A percentile compares a stretch with the other conserved stretches of the same genome.
These are phyloP conservation scores for Magnolia officinalis DNA, from an alignment of 164 flowering plant genomes.

Conservation along the genomic window DNA sequence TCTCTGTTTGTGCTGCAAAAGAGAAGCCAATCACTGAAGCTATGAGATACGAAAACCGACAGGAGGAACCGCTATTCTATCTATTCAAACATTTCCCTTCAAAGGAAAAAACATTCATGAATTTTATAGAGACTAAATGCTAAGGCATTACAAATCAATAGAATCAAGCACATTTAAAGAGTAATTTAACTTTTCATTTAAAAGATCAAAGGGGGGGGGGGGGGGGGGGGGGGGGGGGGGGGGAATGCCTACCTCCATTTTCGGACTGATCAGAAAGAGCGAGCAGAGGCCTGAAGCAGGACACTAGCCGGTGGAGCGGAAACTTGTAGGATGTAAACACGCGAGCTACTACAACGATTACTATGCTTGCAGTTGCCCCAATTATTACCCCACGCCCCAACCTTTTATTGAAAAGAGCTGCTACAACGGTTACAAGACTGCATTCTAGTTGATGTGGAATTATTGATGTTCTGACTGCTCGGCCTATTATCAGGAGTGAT, in stretches of 20 bases:
- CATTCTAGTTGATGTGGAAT: slow-evolving; percentile 35
- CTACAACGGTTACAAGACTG: no score
- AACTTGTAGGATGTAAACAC: slow-evolving; percentile 22
- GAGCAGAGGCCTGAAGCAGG: slow-evolving; percentile 25
- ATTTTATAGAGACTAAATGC: neutral
- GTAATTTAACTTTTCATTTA: neutral
- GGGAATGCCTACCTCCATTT: slow-evolving; percentile 32
- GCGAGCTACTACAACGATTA: slow-evolving; percentile 40
- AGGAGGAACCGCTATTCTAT: no score
- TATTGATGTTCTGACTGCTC: slow-evolving; percentile 22
- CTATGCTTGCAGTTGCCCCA: slow-evolving; percentile 43
- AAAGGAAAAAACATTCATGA: no score
- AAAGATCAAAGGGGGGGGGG: neutral
- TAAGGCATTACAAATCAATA: no score
- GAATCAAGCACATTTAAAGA: no score
- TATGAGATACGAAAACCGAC: no score
- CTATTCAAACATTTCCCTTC: no score
- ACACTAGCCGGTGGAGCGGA: slow-evolving; percentile 17
- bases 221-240: neutral
- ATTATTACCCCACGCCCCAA: slow-evolving; percentile 38
- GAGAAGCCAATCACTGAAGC: slow-evolving; percentile 14
- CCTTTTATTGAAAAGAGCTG: no score
- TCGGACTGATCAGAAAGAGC: slow-evolving; percentile 36
- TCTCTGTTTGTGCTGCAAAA: slow-evolving; percentile 30
- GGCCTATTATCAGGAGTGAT: slow-evolving; percentile 39